A percentile compares a stretch with the other conserved stretches of the same genome.
These are phyloP conservation scores for Aspergillus sp. DNA, from an alignment of 2,329 filamentous ascomycete genomes.

Conservation along the genomic window DNA sequence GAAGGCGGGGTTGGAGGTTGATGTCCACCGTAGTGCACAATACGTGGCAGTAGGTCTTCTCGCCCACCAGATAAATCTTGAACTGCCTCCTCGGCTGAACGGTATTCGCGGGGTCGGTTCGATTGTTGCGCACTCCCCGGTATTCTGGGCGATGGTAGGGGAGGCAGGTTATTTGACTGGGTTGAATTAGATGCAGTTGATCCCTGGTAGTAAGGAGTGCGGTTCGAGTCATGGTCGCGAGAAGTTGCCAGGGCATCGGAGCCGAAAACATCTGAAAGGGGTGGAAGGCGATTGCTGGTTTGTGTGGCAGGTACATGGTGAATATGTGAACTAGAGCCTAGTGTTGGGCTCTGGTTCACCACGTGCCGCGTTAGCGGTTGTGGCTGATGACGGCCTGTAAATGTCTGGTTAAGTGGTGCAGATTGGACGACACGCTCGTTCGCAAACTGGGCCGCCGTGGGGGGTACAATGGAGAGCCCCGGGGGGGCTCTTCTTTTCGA, in stretches of 20 bases:
- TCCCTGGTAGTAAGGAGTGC: slow-evolving; percentile 47
- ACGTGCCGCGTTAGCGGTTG: slow-evolving; percentile 75
- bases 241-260: slow-evolving; percentile 63
- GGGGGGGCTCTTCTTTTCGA: slow-evolving; percentile 66
- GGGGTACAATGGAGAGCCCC: slow-evolving; percentile 90
- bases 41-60: slow-evolving; percentile 84
- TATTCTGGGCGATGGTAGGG: slow-evolving; percentile 76
- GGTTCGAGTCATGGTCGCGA: slow-evolving; percentile 36
- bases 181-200: slow-evolving; percentile 63
- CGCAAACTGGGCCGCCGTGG: slow-evolving; percentile 86
- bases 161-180: slow-evolving; percentile 64
- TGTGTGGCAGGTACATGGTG: slow-evolving; percentile 86
- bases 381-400: slow-evolving; percentile 82
- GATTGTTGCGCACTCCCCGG: slow-evolving; percentile 57
- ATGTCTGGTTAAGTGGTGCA: slow-evolving; percentile 89
- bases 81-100: slow-evolving; percentile 93
- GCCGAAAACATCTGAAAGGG: slow-evolving; percentile 92
- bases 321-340: slow-evolving; percentile 83
- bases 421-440: slow-evolving; percentile 96
- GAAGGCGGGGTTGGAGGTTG: slow-evolving; percentile 91
- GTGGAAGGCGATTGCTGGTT: slow-evolving; percentile 87
- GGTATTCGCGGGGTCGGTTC: slow-evolving; percentile 76
- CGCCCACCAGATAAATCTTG: slow-evolving; percentile 87
- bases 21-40: slow-evolving; percentile 92
- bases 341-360: slow-evolving; percentile 76